phyloP scores from a whole-genome alignment of 495 filamentous ascomycete species.

The Achaetomiella virescens region DNA sequence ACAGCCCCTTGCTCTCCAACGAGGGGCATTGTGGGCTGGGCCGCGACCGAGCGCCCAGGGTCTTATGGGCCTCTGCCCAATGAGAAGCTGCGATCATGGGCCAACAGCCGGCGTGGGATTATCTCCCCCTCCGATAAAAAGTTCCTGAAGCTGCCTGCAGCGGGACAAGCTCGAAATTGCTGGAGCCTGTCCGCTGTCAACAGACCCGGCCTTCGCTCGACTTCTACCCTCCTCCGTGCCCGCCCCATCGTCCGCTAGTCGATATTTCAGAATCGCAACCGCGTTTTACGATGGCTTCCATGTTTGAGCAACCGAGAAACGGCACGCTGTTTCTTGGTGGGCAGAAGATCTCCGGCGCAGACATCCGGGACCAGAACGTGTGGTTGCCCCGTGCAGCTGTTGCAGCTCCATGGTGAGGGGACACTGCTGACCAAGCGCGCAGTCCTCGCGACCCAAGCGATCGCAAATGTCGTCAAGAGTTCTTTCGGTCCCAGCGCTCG shows the following conservation, averaged over 20 bases:
- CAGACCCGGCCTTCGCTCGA: conserved; percentile 13
- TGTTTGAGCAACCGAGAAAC: conserved; percentile 85
- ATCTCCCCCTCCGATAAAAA: conserved; percentile 32
- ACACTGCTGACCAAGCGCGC: conserved; percentile 25
- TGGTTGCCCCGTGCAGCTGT: conserved; percentile 27
- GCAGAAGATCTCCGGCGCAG: conserved; percentile 87
- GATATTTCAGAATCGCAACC: neutral
- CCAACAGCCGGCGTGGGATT: conserved; percentile 24
- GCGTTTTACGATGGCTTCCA: conserved; percentile 63
- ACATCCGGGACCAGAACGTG: conserved; percentile 96
- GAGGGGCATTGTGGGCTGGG: conserved; percentile 24
- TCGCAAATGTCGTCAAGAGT: conserved; percentile 97
- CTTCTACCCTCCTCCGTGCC: neutral
- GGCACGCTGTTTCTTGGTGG: conserved; percentile 89
- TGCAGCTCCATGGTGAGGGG: conserved; percentile 1
- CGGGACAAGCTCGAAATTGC: conserved; percentile 26
- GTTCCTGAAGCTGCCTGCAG: conserved; percentile 24
- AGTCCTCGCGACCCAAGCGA: conserved; percentile 94
- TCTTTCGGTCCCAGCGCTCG: conserved; percentile 96
- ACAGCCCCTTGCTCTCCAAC: conserved; percentile 5
- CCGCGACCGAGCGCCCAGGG: conserved; percentile 4
- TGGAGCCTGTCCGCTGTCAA: conserved; percentile 20
- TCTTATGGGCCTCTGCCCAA: conserved; percentile 1
- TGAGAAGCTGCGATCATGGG: neutral
- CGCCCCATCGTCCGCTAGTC: conserved; percentile 2